Base-by-base conservation (phyloP, 768 basidiomycete species). In the Coprinopsis marcescibilis region DNA sequence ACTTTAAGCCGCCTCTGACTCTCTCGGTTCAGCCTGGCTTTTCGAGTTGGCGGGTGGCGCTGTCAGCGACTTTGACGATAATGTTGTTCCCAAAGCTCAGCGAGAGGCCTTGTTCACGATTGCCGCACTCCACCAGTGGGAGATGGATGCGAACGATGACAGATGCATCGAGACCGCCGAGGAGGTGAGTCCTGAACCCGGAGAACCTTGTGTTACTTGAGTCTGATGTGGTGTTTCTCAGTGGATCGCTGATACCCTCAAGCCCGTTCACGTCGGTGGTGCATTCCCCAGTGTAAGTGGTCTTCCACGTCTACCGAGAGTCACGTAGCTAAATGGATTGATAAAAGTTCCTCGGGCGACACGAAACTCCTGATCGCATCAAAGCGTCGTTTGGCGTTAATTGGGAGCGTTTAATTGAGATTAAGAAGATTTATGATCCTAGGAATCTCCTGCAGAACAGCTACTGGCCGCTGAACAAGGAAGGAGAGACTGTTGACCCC, bases 91-190 rank as follows among this genome's bases (percentile, higher is more conserved):
- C 2, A 81, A 82, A 59, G 71, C 76, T 10, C 87, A 90, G 57
- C 81, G 92, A 39, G 76, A 90, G 60, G 85, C 88, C 1, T 61
- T 76, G 7, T 95, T 91, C 65, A 92, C 87, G 2, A 80, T 95
- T 45, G 86, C 89, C 2, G 91, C 92, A 14, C 70, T 94, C 20
- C 92, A 94, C 62, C 92, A 95, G 60, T 95, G 92, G 92, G 85
- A 89, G 51, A 83, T 92, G 67, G 77, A 83, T 24, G 67, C 85
- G 34, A 78, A 85, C 51, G 91, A 95, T 58, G 78, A 82, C 35
- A 71, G 79, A n/a, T 95, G 91, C 52, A 72, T 90, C 36, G 72
- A 73, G 43, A 83, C 89, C 33, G 91, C 90, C 13, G 89, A 93
- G 64, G 83, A 86, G 65, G 86, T 85, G 46, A 55, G 74, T 54